Percentiles rank a stretch among this genome's conserved stretches.
phyloP scores from a whole-genome alignment of 306 rosid species.

The Pterocarpus macrocarpus region DNA sequence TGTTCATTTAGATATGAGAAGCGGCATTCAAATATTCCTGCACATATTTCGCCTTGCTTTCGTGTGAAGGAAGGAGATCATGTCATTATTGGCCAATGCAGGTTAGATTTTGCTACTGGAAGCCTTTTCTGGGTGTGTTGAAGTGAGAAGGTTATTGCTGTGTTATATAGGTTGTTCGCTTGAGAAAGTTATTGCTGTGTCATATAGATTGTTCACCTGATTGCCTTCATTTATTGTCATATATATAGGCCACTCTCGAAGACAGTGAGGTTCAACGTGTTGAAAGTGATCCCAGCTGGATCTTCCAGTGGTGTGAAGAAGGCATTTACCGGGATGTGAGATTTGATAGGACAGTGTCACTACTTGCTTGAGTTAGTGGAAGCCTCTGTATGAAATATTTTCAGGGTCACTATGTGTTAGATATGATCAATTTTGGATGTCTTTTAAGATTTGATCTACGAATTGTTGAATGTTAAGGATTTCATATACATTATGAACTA shows the following conservation, averaged over 20 bases:
- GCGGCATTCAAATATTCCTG: slow-evolving; percentile 74
- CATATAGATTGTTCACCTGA: neutral
- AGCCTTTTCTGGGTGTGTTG: neutral
- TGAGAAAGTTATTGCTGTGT: too few relatives aligned
- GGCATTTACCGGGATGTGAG: slow-evolving; percentile 68
- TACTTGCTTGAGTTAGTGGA: neutral
- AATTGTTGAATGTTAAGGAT: neutral
- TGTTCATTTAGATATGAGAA: slow-evolving; percentile 63
- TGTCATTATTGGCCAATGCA: slow-evolving; percentile 72
- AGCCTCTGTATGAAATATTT: neutral
- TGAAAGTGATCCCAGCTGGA: slow-evolving; percentile 76
- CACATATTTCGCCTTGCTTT: slow-evolving; percentile 71
- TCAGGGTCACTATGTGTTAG: neutral
- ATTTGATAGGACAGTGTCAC: neutral
- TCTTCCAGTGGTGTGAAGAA: slow-evolving; percentile 67
- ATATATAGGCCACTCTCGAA: slow-evolving; percentile 69
- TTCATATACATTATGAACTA: slow-evolving; percentile 6
- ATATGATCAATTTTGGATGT: slow-evolving; percentile 23
- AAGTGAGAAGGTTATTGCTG: neutral
- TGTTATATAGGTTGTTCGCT: too few relatives aligned
- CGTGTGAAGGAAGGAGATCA: slow-evolving; percentile 82
- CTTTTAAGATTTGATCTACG: neutral
- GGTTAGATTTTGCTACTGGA: slow-evolving; percentile 46
- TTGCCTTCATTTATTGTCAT: neutral
- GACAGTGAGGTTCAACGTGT: slow-evolving; percentile 73